phyloP scores from a whole-genome alignment of 2,329 filamentous ascomycete species.

The Pseudopithomyces maydicus region DNA sequence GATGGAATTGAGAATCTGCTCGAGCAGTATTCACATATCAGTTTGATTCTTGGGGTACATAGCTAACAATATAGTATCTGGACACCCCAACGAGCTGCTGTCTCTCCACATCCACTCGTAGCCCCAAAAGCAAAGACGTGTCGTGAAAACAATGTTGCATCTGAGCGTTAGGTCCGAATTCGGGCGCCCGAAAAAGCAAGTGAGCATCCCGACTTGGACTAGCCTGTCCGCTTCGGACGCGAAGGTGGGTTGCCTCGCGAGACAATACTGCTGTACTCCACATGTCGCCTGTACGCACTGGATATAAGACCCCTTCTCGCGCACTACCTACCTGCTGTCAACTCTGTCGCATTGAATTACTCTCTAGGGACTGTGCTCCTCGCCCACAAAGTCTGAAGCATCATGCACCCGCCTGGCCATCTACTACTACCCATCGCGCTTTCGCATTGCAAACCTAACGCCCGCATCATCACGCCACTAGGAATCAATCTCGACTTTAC shows the following conservation, averaged over 20 bases:
- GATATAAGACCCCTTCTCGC: slow-evolving; percentile 8
- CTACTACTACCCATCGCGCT: neutral
- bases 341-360: slow-evolving; percentile 2
- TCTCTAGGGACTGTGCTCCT: neutral
- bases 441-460: neutral
- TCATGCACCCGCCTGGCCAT: neutral
- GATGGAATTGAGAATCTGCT: no score
- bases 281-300: neutral
- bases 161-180: slow-evolving; percentile 2
- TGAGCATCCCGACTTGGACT: neutral
- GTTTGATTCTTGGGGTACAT: no score
- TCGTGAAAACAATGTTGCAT: slow-evolving; percentile 6
- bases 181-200: neutral
- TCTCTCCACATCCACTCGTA: neutral
- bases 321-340: slow-evolving; percentile 1
- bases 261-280: slow-evolving; percentile 7
- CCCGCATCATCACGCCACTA: slow-evolving; percentile 4
- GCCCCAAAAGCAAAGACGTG: neutral
- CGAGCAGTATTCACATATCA: no score
- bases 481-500: neutral
- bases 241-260: neutral
- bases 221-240: neutral
- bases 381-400: neutral
- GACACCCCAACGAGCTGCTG: no score
- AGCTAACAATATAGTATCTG: no score